Base-by-base conservation (phyloP, 192 early-diverging fungal species). In the Backusella sp. region DNA sequence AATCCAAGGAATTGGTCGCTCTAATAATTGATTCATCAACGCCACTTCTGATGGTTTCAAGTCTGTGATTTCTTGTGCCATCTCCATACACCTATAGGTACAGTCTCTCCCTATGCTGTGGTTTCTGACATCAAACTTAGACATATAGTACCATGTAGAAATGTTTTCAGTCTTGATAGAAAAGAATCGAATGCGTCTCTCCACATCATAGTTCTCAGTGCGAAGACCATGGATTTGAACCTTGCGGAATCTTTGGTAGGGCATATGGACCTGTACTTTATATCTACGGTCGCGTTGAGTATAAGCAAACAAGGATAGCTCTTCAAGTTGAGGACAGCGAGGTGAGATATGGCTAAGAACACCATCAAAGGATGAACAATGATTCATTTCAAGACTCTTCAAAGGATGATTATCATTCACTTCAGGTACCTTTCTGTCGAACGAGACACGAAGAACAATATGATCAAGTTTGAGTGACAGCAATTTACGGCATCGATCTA, bases 401-500 rank as follows among this genome's bases (percentile, higher is more conserved):
- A 62, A 28, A 11, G 56, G 56, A 14, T 62, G 56, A 30, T 62
- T 62, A 62, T 62, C 56, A 62, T 62, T 8, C 9, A 62, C 23
- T 28, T 62, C 56, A 62, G 56, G 56, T 28, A 23, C 14, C 26
- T 62, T 62, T 62, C 56, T 23, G 12, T 62, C 56, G 12, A 62
- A 62, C 8, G 56, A 62, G 23, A 62, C 56, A 26, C 56, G 56
- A 62, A 62, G 56, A 12, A 62, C 56, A 62, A 62, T 28, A 28
- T 62, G 56, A 62, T 62, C 56, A 62, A 62, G 56, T 62, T 62
- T 62, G 56, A 62, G 56, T 28, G 56, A 62, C 11, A 62, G 12
- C n/a, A 62, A 4, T 28, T 28, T 62, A 3, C 21, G 56, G 26
- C 56, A 62, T 62, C 9, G 56, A 14, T 62, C 56, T 62, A 62